phyloP scores from a whole-genome alignment of 225 moss, liverwort and hornwort genomes.

The Physcomitrium patens region DNA sequence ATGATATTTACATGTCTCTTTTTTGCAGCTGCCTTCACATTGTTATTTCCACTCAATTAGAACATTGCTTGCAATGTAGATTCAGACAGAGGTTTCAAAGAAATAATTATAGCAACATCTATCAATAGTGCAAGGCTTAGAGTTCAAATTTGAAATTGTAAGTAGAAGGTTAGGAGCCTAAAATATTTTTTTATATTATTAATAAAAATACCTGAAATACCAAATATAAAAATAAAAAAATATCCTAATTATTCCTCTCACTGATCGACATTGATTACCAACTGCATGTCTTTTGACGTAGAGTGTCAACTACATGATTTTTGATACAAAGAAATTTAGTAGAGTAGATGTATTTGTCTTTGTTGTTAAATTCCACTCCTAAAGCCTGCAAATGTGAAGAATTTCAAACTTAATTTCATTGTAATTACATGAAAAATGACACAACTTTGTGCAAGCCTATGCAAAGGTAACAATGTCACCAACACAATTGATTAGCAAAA shows the following conservation, averaged over 20 bases:
- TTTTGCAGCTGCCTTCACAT: constrained; percentile 62
- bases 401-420: not conserved
- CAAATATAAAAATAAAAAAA: constrained; percentile 1
- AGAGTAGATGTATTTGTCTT: constrained; percentile 46
- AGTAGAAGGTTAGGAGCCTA: too few species aligned
- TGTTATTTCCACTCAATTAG: not conserved
- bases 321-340: constrained; percentile 69
- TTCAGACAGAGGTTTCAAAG: not conserved
- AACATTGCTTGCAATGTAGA: not conserved
- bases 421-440: not conserved
- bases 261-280: constrained; percentile 43
- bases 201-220: not conserved
- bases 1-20: constrained; percentile 61
- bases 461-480: not conserved
- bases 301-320: constrained; percentile 69
- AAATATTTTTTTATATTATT: too few species aligned
- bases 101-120: not conserved
- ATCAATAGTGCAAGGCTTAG: not conserved
- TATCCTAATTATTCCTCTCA: constrained; percentile 46
- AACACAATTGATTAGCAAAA: not conserved
- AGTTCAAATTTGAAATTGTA: not conserved
- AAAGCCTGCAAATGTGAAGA: constrained; percentile 43
- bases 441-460: not conserved
- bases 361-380: constrained; percentile 55
- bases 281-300: too few species aligned